These are phyloP conservation scores for Elaphomyces granulatus DNA, from an alignment of 495 filamentous ascomycete species.

Conservation along the genomic window DNA sequence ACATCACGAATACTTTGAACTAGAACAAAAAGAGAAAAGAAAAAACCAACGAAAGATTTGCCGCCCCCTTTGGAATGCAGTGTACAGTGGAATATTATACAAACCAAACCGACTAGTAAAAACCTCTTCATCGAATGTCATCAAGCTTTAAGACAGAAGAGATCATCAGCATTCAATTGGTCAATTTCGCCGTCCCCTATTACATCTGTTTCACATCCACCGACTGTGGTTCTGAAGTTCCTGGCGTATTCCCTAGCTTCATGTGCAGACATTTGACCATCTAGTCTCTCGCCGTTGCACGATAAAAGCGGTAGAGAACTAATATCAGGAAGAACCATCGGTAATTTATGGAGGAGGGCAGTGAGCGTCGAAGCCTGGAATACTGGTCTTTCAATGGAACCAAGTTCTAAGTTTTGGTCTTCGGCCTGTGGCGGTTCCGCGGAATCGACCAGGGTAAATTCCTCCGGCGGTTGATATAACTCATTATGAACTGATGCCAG, in stretches of 20 bases:
- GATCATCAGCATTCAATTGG: slow-evolving; percentile 8
- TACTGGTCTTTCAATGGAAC: slow-evolving; percentile 11
- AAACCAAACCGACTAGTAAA: too few relatives aligned
- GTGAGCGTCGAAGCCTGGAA: slow-evolving; percentile 15
- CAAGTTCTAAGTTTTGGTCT: slow-evolving; percentile 1
- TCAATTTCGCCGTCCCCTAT: slow-evolving; percentile 2
- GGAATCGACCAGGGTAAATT: slow-evolving; percentile 18
- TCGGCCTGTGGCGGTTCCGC: slow-evolving; percentile 3
- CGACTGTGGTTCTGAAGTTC: slow-evolving; percentile 23
- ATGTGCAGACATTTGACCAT: slow-evolving; percentile 4
- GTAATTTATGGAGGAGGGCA: slow-evolving; percentile 21
- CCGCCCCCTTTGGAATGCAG: too few relatives aligned
- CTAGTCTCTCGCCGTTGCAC: slow-evolving; percentile 18
- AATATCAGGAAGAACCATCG: slow-evolving; percentile 20
- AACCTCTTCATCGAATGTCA: too few relatives aligned
- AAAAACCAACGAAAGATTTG: too few relatives aligned
- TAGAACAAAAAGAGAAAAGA: too few relatives aligned
- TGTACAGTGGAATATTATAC: too few relatives aligned
- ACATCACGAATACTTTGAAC: too few relatives aligned
- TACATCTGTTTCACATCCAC: slow-evolving; percentile 15
- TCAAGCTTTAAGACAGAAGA: slow-evolving; percentile 20
- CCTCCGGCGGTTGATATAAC: slow-evolving; percentile 54
- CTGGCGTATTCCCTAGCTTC: slow-evolving; percentile 17
- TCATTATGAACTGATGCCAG: slow-evolving; percentile 62
- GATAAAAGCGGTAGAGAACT: slow-evolving; percentile 23